These are phyloP conservation scores for Debaryomyces sp. DNA, from an alignment of 1,139 yeast genomes.

Conservation along the genomic window DNA sequence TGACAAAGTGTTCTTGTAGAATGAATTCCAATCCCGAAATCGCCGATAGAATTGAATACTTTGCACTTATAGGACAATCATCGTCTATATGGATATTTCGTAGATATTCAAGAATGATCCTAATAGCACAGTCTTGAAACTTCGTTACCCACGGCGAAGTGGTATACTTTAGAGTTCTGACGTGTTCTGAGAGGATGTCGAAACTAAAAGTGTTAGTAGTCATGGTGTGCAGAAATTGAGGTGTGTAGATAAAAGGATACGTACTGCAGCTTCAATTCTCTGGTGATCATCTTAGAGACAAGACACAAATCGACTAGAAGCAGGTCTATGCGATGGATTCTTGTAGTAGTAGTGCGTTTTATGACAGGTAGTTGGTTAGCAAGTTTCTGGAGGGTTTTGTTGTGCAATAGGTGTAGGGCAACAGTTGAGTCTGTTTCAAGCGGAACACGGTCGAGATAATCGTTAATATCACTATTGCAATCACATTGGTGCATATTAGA, in stretches of 20 bases:
- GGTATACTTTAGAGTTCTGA: background rate
- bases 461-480: background rate
- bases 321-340: background rate
- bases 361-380: background rate
- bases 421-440: background rate
- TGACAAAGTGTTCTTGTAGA: conserved; percentile 6
- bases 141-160: background rate
- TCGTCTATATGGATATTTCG: conserved; percentile 7
- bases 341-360: background rate
- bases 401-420: background rate
- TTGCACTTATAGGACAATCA: conserved; percentile 5
- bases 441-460: background rate
- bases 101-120: conserved; percentile 11
- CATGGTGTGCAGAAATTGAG: background rate
- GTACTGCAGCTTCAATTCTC: background rate
- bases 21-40: conserved; percentile 8
- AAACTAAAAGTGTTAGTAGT: background rate
- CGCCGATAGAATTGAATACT: conserved; percentile 2
- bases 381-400: background rate
- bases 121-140: conserved; percentile 7
- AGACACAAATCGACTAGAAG: background rate
- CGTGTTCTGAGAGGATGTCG: background rate
- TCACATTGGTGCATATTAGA: background rate
- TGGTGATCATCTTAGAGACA: background rate
- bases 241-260: background rate